Percentiles rank a stretch among this genome's conserved stretches.
These are phyloP conservation scores for Colletotrichum melonis DNA, from an alignment of 2,329 filamentous ascomycete species.

Conservation along the genomic window DNA sequence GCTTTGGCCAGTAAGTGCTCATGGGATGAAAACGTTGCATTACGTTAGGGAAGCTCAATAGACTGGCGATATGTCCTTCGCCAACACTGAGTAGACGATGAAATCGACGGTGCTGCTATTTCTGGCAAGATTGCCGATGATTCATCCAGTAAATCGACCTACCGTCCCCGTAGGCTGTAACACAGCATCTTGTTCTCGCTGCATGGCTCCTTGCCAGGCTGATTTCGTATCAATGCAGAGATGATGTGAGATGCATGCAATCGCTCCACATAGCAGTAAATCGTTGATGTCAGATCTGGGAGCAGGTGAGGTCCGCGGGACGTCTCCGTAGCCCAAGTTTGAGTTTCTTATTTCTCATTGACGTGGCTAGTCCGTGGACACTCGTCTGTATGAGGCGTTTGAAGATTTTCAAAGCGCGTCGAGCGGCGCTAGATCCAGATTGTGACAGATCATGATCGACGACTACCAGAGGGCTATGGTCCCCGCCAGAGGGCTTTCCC, in stretches of 20 bases:
- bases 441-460: slow-evolving; percentile 38
- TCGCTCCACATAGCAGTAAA: neutral
- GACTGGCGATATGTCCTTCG: neutral
- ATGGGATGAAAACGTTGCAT: neutral
- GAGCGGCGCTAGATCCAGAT: slow-evolving; percentile 30
- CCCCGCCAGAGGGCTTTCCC: slow-evolving; percentile 13
- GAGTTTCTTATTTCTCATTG: neutral
- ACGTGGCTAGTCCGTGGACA: slow-evolving; percentile 6
- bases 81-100: neutral
- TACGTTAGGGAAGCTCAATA: neutral
- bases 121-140: neutral
- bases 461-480: slow-evolving; percentile 14
- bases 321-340: neutral
- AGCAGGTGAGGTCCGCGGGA: neutral
- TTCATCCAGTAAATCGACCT: neutral
- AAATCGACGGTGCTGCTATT: neutral
- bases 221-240: slow-evolving; percentile 7
- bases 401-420: slow-evolving; percentile 9
- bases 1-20: slow-evolving; percentile 6
- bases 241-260: slow-evolving; percentile 10
- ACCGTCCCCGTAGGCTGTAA: neutral
- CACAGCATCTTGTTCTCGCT: neutral
- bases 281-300: neutral
- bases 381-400: slow-evolving; percentile 15
- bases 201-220: neutral